Base-by-base conservation (phyloP, 257 asterid genomes). In the Schizonepeta tenuifolia region DNA sequence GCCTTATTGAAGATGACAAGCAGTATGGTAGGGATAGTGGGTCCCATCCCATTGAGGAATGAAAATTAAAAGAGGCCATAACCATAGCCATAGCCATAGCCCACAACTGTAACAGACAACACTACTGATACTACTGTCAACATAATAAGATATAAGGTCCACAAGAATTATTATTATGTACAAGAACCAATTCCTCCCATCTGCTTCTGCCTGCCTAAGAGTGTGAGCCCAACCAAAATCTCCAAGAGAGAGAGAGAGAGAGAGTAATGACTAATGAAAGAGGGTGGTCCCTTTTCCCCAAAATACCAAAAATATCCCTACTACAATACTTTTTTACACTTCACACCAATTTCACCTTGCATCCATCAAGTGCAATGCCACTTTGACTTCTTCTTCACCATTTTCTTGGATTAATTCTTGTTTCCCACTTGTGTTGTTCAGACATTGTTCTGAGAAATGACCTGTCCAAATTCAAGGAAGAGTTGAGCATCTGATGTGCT, bases 401-500 rank as follows among this genome's bases (percentile, higher is more conserved):
- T 55, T 33, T 60, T 71, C 72, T 31, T 31, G 36, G 7, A 31
- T 31, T 1, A 24, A 24, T 24, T 31, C 7, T n/a, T n/a, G 3
- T 11, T 17, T 36, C 51, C 21, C 69, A 11, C 53, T 20, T 36
- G 11, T 3, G 0, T 9, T 18, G 7, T 77, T 80, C 82, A 85
- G 11, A 69, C 69, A 68, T 87, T 87, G 47, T 88, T 90, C 59
- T 88, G 91, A 21, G 98, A 90, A 38, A 92, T 87, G 22, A 89
- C 92, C 66, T 88, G 91, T 0, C 97, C 96, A 54, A 92, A 92
- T 51, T 92, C 87, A 7, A 87, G 88, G 81, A 92, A 92, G 65
- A 92, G 91, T 20, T 87, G 97, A 2, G 96, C 97, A 73, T 90
- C 97, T 8, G 98, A 88, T 20, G 96, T 86, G 86, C 99, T 88